Conservation (phyloP, 345 rosid species). For the Theobroma cacao region DNA sequence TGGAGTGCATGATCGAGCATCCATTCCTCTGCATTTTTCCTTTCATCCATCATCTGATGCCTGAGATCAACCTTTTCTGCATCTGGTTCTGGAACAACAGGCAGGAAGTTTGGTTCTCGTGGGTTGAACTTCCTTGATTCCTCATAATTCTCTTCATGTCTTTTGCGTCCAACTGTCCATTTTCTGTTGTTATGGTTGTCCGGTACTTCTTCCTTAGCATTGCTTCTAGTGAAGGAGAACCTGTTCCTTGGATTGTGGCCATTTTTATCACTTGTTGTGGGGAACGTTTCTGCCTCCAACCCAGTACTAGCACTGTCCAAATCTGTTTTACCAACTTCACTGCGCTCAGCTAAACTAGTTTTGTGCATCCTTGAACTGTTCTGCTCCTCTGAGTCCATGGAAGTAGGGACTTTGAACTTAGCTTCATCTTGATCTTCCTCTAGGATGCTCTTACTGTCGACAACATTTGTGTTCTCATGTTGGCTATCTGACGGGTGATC, state of each 20-base stretch:
- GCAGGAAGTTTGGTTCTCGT: constrained; percentile 75
- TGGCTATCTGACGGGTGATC: constrained; percentile 6
- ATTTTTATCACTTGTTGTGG: constrained; percentile 8
- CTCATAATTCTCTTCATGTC: constrained; percentile 26
- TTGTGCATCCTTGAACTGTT: constrained; percentile 6
- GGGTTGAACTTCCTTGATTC: constrained; percentile 60
- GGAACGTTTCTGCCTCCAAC: constrained; percentile 20
- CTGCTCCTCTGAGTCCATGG: constrained; percentile 22
- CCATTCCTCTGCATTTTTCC: constrained; percentile 86
- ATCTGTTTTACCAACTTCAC: constrained; percentile 25
- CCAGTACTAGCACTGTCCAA: constrained; percentile 7
- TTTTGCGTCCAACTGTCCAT: constrained; percentile 45
- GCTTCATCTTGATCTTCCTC: constrained; percentile 21
- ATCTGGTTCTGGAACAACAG: constrained; percentile 51
- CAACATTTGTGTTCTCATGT: neutral
- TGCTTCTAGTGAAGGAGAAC: constrained; percentile 20
- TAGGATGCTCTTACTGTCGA: constrained; percentile 11
- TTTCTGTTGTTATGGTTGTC: constrained; percentile 21
- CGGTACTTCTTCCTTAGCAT: constrained; percentile 30
- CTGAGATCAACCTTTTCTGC: constrained; percentile 70
- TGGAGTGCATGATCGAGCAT: constrained; percentile 87
- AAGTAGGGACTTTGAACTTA: constrained; percentile 12
- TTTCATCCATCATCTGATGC: constrained; percentile 72
- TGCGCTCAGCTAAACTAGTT: constrained; percentile 16
- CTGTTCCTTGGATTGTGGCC: neutral